Evolutionary conservation across 495 filamentous ascomycete genomes (phyloP).

Genomic region (Evansstolkia leycettana): DNA sequence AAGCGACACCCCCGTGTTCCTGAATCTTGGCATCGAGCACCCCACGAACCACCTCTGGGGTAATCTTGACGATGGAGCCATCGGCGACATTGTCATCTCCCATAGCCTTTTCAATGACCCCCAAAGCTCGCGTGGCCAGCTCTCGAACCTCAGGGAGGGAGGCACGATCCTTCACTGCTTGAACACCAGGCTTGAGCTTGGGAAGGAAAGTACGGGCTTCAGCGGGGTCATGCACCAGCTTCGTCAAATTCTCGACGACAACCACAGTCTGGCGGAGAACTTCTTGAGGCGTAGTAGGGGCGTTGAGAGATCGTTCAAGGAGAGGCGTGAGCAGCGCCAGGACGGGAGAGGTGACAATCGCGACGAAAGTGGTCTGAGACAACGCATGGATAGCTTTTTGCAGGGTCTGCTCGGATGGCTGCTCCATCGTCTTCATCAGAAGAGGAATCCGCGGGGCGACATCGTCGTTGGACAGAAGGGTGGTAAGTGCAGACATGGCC

Average conservation of each 20-base stretch:
- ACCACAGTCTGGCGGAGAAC: conserved; percentile 91
- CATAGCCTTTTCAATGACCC: conserved; percentile 93
- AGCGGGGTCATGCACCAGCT: conserved; percentile 93
- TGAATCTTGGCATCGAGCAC: conserved; percentile 65
- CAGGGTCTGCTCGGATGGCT: conserved; percentile 76
- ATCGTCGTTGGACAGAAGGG: conserved; percentile 92
- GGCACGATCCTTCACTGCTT: conserved; percentile 73
- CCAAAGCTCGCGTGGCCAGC: conserved; percentile 68
- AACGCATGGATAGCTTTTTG: conserved; percentile 95
- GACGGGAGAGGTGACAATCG: conserved; percentile 93
- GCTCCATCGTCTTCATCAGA: conserved; percentile 88
- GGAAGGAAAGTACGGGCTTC: conserved; percentile 94
- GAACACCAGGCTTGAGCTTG: conserved; percentile 88
- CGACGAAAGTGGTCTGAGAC: conserved; percentile 97
- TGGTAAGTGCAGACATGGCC: conserved; percentile 83
- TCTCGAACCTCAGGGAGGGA: conserved; percentile 92
- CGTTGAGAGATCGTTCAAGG: conserved; percentile 84
- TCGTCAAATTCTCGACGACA: conserved; percentile 98
- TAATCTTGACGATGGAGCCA: conserved; percentile 55
- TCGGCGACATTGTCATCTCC: conserved; percentile 43
- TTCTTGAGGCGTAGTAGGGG: conserved; percentile 81
- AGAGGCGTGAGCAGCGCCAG: conserved; percentile 94
- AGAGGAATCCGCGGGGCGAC: conserved; percentile 87
- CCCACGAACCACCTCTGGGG: conserved; percentile 60
- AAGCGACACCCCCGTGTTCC: conserved; percentile 47